Evolutionary conservation across 2,329 filamentous ascomycete species (phyloP), one percentile per base, ranked within the genome.

Genomic region (Cytospora leucostoma): DNA sequence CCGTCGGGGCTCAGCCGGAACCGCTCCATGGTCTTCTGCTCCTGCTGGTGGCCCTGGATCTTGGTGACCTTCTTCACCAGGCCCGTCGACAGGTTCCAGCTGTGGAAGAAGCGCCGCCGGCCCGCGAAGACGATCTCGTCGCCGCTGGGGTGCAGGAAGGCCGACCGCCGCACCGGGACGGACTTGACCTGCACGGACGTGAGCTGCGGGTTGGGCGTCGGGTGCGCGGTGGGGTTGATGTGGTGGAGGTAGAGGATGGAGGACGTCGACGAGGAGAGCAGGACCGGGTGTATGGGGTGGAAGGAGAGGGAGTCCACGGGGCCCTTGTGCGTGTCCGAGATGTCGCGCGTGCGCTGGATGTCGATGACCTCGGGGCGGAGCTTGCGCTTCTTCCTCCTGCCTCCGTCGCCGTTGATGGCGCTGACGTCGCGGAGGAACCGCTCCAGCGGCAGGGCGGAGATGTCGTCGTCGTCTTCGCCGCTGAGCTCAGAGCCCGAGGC

Each of bases 1-100:
- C 94, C 94, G 71, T 92, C 92, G 0, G 95, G 93, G 53, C 91
- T 96, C 33, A 96, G 79, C 70, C 90, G 91, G 82, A 99, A 96
- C 35, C 83, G 83, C 75, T 98, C 95, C 92, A 97, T 97, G 49
- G 86, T 90, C 70, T 88, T 90, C 75, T 97, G 93, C 75, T 96
- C 92, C 61, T 91, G 84, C 68, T 88, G 82, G 69, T 93, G 89
- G 67, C 93, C 86, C 72, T 90, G 85, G 64, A 95, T 79, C 73
- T 90, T 82, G 69, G 86, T 87, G 52, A 96, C 85, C 77, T 96
- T 97, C 71, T 94, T 90, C 56, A 99, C 87, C 13, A 82, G 80
- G 51, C 95, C 95, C 0, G 89, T 88, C 51, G 89, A 81, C 32
- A 99, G 83, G 71, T 98, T 89, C 95, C 95, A 99, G 68, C 90